A percentile compares a stretch with the other conserved stretches of the same genome.
These are phyloP conservation scores for Ascoidea asiatica DNA, from an alignment of 805 yeast species.

Conservation along the genomic window DNA sequence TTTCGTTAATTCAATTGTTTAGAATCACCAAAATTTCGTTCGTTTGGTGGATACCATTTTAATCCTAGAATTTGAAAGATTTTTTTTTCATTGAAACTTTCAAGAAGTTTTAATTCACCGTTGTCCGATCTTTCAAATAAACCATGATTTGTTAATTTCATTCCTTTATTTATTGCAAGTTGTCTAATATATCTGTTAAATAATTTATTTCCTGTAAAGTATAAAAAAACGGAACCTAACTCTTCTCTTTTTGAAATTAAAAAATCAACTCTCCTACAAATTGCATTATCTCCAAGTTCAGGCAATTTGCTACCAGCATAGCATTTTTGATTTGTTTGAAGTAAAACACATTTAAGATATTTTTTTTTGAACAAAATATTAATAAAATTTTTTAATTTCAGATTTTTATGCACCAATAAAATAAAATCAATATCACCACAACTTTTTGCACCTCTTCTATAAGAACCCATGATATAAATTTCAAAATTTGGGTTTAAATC, in stretches of 20 bases:
- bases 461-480: constrained; percentile 34
- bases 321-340: constrained; percentile 1
- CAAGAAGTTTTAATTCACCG: constrained; percentile 19
- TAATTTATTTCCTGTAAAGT: constrained; percentile 40
- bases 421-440: constrained; percentile 45
- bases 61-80: constrained; percentile 34
- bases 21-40: too few relatives aligned
- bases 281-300: constrained; percentile 17
- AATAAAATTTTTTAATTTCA: constrained; percentile 14
- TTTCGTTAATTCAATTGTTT: too few relatives aligned
- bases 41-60: too few relatives aligned
- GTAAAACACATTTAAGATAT: constrained; percentile 15
- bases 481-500: constrained; percentile 23
- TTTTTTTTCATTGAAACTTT: constrained; percentile 26
- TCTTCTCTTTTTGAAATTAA: constrained; percentile 30
- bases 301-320: constrained; percentile 16
- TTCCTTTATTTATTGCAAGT: constrained; percentile 26
- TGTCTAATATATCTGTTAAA: constrained; percentile 34
- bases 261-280: constrained; percentile 42
- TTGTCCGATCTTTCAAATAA: constrained; percentile 16
- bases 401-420: constrained; percentile 11
- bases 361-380: constrained; percentile 15
- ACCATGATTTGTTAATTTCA: constrained; percentile 28
- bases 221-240: constrained; percentile 33
- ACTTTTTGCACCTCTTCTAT: constrained; percentile 29